phyloP scores from a whole-genome alignment of 129 eudicot species.

The Lonicera japonica region DNA sequence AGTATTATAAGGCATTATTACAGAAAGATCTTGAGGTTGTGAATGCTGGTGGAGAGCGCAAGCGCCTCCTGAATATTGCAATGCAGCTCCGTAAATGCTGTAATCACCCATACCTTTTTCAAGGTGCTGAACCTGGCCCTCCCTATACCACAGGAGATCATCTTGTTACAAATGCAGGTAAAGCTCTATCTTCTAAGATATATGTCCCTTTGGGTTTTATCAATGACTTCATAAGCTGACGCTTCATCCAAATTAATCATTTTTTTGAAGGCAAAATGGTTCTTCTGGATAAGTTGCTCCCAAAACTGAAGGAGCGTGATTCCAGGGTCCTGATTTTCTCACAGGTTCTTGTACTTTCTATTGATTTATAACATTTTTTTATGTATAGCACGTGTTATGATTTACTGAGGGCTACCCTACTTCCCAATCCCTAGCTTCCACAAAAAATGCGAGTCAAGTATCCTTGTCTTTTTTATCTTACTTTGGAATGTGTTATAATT shows the following conservation, averaged over 20 bases:
- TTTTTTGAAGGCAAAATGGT: constrained; percentile 80
- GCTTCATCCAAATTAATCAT: background rate
- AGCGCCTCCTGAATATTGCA: constrained; percentile 86
- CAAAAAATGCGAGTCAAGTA: background rate
- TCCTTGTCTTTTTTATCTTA: background rate
- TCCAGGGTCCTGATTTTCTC: constrained; percentile 91
- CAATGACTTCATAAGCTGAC: background rate
- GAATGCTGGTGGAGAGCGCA: constrained; percentile 98
- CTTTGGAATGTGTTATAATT: background rate
- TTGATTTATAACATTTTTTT: background rate
- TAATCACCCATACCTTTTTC: constrained; percentile 95
- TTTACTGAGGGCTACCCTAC: no score
- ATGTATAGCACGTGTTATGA: background rate
- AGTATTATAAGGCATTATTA: constrained; percentile 73
- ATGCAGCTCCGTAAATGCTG: constrained; percentile 98
- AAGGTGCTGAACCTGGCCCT: constrained; percentile 99
- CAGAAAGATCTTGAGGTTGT: constrained; percentile 99
- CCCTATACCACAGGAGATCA: constrained; percentile 95
- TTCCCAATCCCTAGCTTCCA: no score
- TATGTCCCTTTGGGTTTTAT: background rate
- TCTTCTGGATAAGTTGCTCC: constrained; percentile 86
- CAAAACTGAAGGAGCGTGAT: constrained; percentile 91
- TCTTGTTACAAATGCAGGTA: constrained; percentile 84
- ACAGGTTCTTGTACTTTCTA: constrained; percentile 42
- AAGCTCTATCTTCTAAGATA: background rate